phyloP scores from a whole-genome alignment of 176 grass and related monocot species.

The Typha latifolia region DNA sequence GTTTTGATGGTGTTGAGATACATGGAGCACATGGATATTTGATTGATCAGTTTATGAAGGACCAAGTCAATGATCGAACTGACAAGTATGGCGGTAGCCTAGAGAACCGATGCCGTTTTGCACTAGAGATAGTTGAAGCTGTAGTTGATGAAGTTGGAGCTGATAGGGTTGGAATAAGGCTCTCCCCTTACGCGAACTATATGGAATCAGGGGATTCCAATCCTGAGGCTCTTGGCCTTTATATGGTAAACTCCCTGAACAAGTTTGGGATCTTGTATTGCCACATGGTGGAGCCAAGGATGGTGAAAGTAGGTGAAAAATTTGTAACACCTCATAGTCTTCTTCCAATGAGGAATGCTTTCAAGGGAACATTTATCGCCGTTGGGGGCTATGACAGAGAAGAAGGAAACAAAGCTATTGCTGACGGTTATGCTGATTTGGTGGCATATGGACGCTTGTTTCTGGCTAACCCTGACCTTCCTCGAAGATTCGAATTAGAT shows the following conservation, averaged over 20 bases:
- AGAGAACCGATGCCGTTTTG: slow-evolving; percentile 65
- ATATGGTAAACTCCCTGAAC: slow-evolving; percentile 52
- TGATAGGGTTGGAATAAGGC: slow-evolving; percentile 59
- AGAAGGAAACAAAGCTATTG: slow-evolving; percentile 48
- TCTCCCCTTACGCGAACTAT: slow-evolving; percentile 56
- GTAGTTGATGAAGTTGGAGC: slow-evolving; percentile 60
- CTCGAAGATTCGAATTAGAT: slow-evolving; percentile 48
- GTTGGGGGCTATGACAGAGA: slow-evolving; percentile 41
- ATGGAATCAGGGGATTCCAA: slow-evolving; percentile 44
- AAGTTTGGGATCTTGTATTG: slow-evolving; percentile 48
- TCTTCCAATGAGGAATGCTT: slow-evolving; percentile 41
- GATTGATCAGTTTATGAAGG: slow-evolving; percentile 78
- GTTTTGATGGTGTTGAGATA: slow-evolving; percentile 87
- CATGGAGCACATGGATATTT: slow-evolving; percentile 73
- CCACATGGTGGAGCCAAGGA: slow-evolving; percentile 60
- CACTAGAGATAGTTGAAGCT: slow-evolving; percentile 50
- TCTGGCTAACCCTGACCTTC: slow-evolving; percentile 71
- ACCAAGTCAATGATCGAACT: slow-evolving; percentile 51
- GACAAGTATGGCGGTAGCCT: slow-evolving; percentile 64
- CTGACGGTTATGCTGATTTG: slow-evolving; percentile 48
- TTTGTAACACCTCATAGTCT: slow-evolving; percentile 38
- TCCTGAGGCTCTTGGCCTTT: slow-evolving; percentile 43
- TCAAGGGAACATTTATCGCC: slow-evolving; percentile 43
- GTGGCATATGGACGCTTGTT: slow-evolving; percentile 64
- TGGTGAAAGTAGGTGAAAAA: slow-evolving; percentile 28